Conservation (phyloP, 2,329 filamentous ascomycete species). For the Thermoascus crustaceus region DNA sequence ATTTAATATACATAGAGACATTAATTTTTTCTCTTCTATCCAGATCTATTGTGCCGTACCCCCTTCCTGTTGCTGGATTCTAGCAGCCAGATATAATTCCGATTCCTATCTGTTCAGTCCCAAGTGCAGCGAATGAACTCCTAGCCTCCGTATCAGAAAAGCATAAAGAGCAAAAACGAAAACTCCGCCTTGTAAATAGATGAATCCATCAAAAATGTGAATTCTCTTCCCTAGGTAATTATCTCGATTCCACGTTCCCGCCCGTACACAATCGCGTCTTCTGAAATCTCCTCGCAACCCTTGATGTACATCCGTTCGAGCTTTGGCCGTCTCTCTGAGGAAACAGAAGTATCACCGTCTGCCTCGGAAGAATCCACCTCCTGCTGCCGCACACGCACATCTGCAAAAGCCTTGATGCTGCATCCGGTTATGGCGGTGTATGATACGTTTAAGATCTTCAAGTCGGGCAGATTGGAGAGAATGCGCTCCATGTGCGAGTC, state of each 20-base stretch:
- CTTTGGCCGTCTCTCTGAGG: slow-evolving; percentile 5
- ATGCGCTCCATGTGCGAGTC: slow-evolving; percentile 18
- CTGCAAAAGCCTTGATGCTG: slow-evolving; percentile 25
- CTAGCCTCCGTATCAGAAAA: too few species aligned
- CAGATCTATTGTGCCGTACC: too few species aligned
- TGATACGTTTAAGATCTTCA: slow-evolving; percentile 28
- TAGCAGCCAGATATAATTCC: too few species aligned
- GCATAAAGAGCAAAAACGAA: not conserved
- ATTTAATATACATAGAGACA: too few species aligned
- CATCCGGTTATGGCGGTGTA: slow-evolving; percentile 27
- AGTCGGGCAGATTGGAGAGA: slow-evolving; percentile 14
- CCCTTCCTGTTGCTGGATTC: too few species aligned
- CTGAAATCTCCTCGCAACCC: slow-evolving; percentile 23
- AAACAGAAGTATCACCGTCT: not conserved
- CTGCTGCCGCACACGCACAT: slow-evolving; percentile 8
- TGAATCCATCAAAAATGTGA: too few species aligned
- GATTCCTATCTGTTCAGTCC: too few species aligned
- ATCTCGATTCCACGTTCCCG: slow-evolving; percentile 21
- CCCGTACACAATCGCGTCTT: slow-evolving; percentile 28
- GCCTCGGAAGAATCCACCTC: not conserved
- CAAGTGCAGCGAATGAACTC: too few species aligned
- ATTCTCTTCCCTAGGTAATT: slow-evolving; percentile 10
- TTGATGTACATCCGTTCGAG: slow-evolving; percentile 20
- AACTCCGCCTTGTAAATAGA: too few species aligned
- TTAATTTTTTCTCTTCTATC: too few species aligned